phyloP scores from a whole-genome alignment of 73 alveolate species.

The Paramecium pentaurelia region DNA sequence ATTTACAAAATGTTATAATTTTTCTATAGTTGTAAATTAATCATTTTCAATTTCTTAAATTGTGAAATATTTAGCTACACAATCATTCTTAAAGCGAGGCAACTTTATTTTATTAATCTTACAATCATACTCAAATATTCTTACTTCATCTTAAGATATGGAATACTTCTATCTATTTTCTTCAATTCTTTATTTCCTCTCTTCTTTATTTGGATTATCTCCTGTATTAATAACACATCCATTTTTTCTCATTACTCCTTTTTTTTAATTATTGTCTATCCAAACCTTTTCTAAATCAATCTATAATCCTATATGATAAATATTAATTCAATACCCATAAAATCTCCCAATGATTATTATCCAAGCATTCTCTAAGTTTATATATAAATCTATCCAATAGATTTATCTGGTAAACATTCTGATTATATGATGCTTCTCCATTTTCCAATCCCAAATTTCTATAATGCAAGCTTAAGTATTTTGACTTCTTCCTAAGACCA shows the following conservation, averaged over 20 bases:
- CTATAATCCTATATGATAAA: conserved; percentile 56
- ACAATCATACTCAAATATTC: background rate
- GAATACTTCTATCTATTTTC: conserved; percentile 42
- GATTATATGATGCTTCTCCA: conserved; percentile 78
- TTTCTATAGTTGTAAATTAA: conserved; percentile 38
- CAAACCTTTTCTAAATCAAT: conserved; percentile 71
- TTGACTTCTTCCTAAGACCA: conserved; percentile 82
- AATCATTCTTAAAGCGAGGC: conserved; percentile 42
- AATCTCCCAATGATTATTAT: conserved; percentile 77
- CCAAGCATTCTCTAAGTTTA: conserved; percentile 82
- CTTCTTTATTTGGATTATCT: conserved; percentile 69
- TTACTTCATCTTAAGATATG: background rate
- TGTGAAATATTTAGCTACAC: conserved; percentile 41
- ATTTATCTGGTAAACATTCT: conserved; percentile 82
- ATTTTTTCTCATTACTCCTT: conserved; percentile 72
- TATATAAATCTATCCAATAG: conserved; percentile 74
- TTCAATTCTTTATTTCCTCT: conserved; percentile 60
- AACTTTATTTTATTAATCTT: conserved; percentile 31
- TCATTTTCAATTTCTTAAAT: conserved; percentile 33
- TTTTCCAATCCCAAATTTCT: conserved; percentile 82
- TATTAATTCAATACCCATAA: conserved; percentile 62
- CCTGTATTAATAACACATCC: conserved; percentile 83
- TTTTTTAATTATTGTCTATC: conserved; percentile 65
- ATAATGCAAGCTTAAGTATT: conserved; percentile 70
- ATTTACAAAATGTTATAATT: background rate